Conservation (phyloP, 2,329 filamentous ascomycete genomes). For the Diaporthe nobilis region DNA sequence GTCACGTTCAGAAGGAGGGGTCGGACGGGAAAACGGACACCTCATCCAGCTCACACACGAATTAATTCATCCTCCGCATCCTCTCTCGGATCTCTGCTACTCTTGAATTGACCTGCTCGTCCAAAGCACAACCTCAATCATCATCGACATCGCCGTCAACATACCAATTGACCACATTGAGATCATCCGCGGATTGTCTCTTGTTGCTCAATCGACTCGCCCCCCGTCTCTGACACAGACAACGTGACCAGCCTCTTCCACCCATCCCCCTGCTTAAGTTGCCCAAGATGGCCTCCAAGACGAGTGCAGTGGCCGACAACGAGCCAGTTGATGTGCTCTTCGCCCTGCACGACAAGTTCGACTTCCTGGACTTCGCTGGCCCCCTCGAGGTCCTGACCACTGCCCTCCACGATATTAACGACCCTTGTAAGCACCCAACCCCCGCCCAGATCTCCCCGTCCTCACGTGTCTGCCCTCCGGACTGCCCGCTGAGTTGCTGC, state of each 20-base stretch:
- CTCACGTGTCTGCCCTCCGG: neutral
- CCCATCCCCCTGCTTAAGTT: conserved; percentile 43
- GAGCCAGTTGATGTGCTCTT: conserved; percentile 73
- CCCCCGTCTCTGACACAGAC: conserved; percentile 32
- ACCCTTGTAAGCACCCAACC: conserved; percentile 57
- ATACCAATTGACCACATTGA: conserved; percentile 33
- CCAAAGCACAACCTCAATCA: conserved; percentile 13
- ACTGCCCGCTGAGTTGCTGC: conserved; percentile 20
- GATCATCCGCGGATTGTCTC: conserved; percentile 33
- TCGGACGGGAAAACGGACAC: conserved; percentile 31
- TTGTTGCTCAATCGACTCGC: conserved; percentile 34
- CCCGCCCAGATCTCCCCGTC: conserved; percentile 28
- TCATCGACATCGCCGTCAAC: conserved; percentile 14
- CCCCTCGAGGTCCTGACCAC: conserved; percentile 65
- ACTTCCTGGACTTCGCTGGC: conserved; percentile 71
- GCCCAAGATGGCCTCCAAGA: conserved; percentile 71
- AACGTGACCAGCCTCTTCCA: conserved; percentile 16
- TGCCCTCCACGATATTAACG: conserved; percentile 67
- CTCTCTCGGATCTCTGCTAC: neutral
- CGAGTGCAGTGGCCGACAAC: conserved; percentile 69
- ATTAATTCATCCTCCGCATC: neutral
- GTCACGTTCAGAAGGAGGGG: conserved; percentile 36
- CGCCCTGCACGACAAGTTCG: conserved; percentile 72
- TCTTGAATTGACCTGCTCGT: neutral
- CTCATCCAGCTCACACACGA: conserved; percentile 29